Conservation (phyloP, 208 protist species). For the Naegleria fowleri region DNA sequence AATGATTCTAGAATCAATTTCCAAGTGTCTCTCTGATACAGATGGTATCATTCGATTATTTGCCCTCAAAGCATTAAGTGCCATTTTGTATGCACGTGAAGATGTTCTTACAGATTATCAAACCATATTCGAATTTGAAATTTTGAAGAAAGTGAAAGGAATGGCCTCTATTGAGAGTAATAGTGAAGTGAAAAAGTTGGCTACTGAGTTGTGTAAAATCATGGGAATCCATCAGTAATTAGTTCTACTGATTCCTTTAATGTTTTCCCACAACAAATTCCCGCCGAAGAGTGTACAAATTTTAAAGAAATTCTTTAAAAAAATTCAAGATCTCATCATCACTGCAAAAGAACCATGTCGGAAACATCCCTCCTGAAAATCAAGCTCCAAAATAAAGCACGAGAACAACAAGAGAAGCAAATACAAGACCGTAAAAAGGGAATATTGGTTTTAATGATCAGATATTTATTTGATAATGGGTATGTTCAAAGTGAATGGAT, state of each 20-base stretch:
- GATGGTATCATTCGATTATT: neutral
- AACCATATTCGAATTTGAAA: neutral
- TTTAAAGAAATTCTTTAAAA: too few relatives aligned
- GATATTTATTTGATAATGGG: slow-evolving; percentile 73
- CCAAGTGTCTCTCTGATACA: neutral
- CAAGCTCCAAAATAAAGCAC: slow-evolving; percentile 67
- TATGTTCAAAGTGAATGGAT: slow-evolving; percentile 45
- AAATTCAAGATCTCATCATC: neutral
- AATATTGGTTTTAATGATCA: slow-evolving; percentile 62
- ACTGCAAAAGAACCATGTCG: neutral
- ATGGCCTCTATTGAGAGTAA: neutral
- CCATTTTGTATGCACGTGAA: neutral
- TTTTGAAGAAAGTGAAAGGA: neutral
- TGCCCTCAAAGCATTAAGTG: neutral
- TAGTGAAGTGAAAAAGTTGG: neutral
- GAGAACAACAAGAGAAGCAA: slow-evolving; percentile 67
- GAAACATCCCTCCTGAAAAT: neutral
- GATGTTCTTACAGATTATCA: neutral
- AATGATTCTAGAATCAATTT: neutral
- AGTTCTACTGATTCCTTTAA: neutral
- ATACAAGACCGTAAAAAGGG: slow-evolving; percentile 64
- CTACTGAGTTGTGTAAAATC: neutral
- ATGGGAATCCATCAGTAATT: neutral
- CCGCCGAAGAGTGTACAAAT: too few relatives aligned
- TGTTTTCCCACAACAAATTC: too few relatives aligned